These are phyloP conservation scores for Actinomortierella wolfii DNA, from an alignment of 371 early-diverging fungal genomes.

Conservation along the genomic window DNA sequence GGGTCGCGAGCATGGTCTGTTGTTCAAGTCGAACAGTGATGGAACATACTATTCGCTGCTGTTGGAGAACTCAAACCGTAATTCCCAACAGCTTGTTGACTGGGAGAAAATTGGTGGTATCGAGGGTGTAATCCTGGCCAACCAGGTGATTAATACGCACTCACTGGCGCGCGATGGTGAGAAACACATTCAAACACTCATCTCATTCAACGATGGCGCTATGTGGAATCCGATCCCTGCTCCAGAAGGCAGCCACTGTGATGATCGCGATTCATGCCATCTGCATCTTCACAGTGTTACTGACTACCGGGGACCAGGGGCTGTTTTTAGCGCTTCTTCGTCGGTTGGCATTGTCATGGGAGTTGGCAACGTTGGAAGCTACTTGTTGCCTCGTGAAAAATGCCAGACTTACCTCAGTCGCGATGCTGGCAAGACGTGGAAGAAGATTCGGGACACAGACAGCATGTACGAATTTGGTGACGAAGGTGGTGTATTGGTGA, in stretches of 20 bases:
- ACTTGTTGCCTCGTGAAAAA: slow-evolving; percentile 61
- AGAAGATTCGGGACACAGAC: slow-evolving; percentile 58
- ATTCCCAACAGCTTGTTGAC: slow-evolving; percentile 78
- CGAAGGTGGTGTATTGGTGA: slow-evolving; percentile 73
- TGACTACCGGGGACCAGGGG: slow-evolving; percentile 64
- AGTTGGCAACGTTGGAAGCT: slow-evolving; percentile 85
- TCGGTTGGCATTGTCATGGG: slow-evolving; percentile 91
- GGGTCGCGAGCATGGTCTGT: slow-evolving; percentile 74
- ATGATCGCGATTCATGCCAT: slow-evolving; percentile 54
- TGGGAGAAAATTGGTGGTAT: slow-evolving; percentile 90
- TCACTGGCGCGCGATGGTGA: slow-evolving; percentile 58
- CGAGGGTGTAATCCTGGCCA: slow-evolving; percentile 86
- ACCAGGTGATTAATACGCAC: slow-evolving; percentile 78
- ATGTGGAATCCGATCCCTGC: slow-evolving; percentile 72
- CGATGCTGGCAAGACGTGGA: slow-evolving; percentile 84
- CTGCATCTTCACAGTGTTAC: slow-evolving; percentile 81
- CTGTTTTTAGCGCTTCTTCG: slow-evolving; percentile 69
- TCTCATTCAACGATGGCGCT: slow-evolving; percentile 88
- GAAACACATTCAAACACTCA: slow-evolving; percentile 74
- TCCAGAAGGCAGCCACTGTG: slow-evolving; percentile 64
- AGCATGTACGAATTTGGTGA: slow-evolving; percentile 83
- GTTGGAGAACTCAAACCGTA: slow-evolving; percentile 80
- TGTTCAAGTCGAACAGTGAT: slow-evolving; percentile 84
- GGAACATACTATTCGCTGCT: slow-evolving; percentile 78
- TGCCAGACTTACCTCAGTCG: slow-evolving; percentile 81